Conservation (phyloP, 345 rosid genomes). For the Conringia planisiliqua region DNA sequence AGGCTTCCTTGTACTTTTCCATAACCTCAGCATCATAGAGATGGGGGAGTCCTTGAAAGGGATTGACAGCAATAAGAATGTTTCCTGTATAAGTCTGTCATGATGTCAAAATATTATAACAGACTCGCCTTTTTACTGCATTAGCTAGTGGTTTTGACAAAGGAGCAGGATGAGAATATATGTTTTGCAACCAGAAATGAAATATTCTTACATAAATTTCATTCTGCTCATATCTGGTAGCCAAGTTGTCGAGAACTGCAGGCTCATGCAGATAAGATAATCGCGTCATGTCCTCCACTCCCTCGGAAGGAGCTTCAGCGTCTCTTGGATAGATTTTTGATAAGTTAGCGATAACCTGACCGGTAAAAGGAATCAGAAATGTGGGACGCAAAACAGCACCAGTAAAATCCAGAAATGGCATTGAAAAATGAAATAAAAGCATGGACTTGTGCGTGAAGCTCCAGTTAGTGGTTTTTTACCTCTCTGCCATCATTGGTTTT, state of each 20-base stretch:
- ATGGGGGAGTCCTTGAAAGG: constrained; percentile 68
- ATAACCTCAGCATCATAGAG: constrained; percentile 52
- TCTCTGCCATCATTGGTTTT: constrained; percentile 44
- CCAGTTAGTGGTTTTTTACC: constrained; percentile 24
- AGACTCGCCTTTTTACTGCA: constrained; percentile 29
- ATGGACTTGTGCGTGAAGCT: background rate
- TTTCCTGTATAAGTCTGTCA: constrained; percentile 86
- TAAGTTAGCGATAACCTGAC: constrained; percentile 52
- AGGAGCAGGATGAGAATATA: constrained; percentile 18
- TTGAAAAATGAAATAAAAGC: background rate
- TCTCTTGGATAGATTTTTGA: constrained; percentile 60
- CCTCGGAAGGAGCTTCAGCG: constrained; percentile 57
- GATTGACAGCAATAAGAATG: constrained; percentile 91
- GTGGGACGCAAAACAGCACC: constrained; percentile 15
- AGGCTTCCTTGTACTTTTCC: constrained; percentile 66
- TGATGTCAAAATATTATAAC: constrained; percentile 45
- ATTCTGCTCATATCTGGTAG: constrained; percentile 50
- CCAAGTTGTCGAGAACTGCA: constrained; percentile 73
- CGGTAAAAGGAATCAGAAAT: constrained; percentile 5
- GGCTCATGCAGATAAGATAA: constrained; percentile 83
- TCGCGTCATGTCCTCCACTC: constrained; percentile 93
- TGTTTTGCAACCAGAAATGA: constrained; percentile 17
- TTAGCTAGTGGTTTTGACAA: constrained; percentile 23
- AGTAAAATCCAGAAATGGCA: background rate
- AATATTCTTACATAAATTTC: constrained; percentile 69